Evolutionary conservation across 495 filamentous ascomycete genomes (phyloP).

Genomic region (Aspergillus sclerotiicarbonarius): DNA sequence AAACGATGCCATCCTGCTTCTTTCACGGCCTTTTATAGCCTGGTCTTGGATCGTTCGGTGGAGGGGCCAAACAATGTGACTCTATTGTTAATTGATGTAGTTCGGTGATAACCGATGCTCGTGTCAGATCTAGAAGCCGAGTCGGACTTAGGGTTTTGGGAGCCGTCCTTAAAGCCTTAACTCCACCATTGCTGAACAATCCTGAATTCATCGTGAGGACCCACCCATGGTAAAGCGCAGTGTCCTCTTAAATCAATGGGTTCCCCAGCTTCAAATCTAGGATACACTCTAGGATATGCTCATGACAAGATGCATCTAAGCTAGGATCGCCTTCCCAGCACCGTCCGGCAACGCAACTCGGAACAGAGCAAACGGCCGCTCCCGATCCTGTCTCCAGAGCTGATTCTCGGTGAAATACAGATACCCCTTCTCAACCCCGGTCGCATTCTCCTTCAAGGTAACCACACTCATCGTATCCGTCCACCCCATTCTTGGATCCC

Average conservation of each 20-base stretch:
- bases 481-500: neutral
- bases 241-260: too few relatives aligned
- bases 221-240: neutral
- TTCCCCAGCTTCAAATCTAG: neutral
- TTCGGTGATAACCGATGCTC: too few relatives aligned
- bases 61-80: too few relatives aligned
- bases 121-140: too few relatives aligned
- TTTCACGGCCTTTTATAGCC: too few relatives aligned
- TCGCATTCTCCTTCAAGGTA: neutral
- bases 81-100: too few relatives aligned
- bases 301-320: neutral
- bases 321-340: neutral
- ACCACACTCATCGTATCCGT: neutral
- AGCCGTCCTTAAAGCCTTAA: neutral
- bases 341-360: neutral
- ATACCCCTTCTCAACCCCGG: neutral
- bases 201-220: neutral
- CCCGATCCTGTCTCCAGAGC: neutral
- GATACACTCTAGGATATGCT: neutral
- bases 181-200: neutral
- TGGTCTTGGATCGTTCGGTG: too few relatives aligned
- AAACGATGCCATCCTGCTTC: too few relatives aligned
- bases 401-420: neutral
- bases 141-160: neutral
- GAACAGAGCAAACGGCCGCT: neutral